Evolutionary conservation across 202 grass and related monocot genomes (phyloP), one percentile per base, ranked within the genome.

Genomic region (Digitaria exilis): DNA sequence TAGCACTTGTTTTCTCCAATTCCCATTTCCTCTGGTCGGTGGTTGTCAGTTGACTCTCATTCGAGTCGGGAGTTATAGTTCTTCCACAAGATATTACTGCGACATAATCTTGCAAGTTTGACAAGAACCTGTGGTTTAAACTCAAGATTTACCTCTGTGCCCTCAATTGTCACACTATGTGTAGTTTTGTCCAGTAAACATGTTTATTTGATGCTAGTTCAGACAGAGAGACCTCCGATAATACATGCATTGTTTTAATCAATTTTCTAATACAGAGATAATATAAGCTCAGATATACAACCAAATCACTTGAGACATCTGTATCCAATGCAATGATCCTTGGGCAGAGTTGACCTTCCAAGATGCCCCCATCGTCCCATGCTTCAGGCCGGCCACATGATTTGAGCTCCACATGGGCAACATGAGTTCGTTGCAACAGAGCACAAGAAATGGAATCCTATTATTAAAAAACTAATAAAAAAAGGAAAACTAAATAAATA

Each of bases 331-430:
- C 65, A 78, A 90, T 86, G 71, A 86, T 86, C 66, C 1, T 45
- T 45, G 60, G 60, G 62, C 45, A 82, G 68, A 64, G 79, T 84
- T 87, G 88, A 90, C 84, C 80, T 55, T 46, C 79, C 79, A 76
- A 78, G 18, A 54, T 76, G 70, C 44, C 62, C 62, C 85, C 65
- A 34, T 72, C 46, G 65, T 50, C 68, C 51, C 32, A 61, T 64
- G 80, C 60, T 66, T 81, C 71, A 85, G 30, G 60, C 43, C 52
- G 71, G 79, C 69, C 52, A 19, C 79, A 79, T 83, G 42, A 87
- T 90, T 90, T 79, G 74, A 90, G 75, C 80, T 75, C 52, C 84
- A 85, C 84, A 87, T 84, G 84, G 80, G 58, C 79, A 39, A 69
- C 17, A 37, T 32, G 75, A 84, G 86, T 61, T 86, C 72, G 77